Evolutionary conservation across 2,329 filamentous ascomycete species (phyloP).

Genomic region (Colletotrichum somersetense): DNA sequence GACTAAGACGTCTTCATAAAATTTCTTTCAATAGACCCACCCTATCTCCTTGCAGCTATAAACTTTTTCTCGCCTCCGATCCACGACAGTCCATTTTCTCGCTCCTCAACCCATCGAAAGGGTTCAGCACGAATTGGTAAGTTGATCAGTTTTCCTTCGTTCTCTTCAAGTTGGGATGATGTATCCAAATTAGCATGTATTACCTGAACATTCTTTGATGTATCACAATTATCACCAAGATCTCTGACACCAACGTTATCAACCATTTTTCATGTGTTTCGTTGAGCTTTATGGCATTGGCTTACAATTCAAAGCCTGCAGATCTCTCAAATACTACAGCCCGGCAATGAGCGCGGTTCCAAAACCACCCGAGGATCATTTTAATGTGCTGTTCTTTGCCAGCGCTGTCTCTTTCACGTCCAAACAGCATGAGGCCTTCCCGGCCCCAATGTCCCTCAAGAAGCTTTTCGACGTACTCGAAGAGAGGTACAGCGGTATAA

Average conservation of each 20-base stretch:
- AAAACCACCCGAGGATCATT: slow-evolving; percentile 72
- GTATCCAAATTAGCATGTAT: slow-evolving; percentile 67
- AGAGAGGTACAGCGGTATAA: slow-evolving; percentile 76
- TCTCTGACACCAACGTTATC: slow-evolving; percentile 68
- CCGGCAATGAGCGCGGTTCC: slow-evolving; percentile 53
- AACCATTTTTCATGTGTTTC: slow-evolving; percentile 25
- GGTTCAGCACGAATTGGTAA: slow-evolving; percentile 27
- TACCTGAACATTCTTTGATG: slow-evolving; percentile 70
- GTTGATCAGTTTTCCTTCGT: slow-evolving; percentile 41
- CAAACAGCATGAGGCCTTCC: slow-evolving; percentile 74
- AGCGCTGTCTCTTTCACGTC: slow-evolving; percentile 77
- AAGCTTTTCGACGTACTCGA: slow-evolving; percentile 78
- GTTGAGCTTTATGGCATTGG: slow-evolving; percentile 29
- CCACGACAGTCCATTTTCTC: not conserved
- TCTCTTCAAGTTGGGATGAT: slow-evolving; percentile 59
- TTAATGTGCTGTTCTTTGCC: slow-evolving; percentile 87
- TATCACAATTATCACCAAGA: slow-evolving; percentile 76
- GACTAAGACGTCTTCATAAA: not conserved
- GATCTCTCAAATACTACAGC: not conserved
- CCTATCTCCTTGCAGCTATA: slow-evolving; percentile 2
- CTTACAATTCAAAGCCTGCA: slow-evolving; percentile 43
- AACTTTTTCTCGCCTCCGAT: not conserved
- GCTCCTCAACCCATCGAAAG: slow-evolving; percentile 21
- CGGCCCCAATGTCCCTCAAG: slow-evolving; percentile 73
- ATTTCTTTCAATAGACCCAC: not conserved